These are phyloP conservation scores for Aristolochia contorta DNA, from an alignment of 164 flowering plant genomes.

Conservation along the genomic window DNA sequence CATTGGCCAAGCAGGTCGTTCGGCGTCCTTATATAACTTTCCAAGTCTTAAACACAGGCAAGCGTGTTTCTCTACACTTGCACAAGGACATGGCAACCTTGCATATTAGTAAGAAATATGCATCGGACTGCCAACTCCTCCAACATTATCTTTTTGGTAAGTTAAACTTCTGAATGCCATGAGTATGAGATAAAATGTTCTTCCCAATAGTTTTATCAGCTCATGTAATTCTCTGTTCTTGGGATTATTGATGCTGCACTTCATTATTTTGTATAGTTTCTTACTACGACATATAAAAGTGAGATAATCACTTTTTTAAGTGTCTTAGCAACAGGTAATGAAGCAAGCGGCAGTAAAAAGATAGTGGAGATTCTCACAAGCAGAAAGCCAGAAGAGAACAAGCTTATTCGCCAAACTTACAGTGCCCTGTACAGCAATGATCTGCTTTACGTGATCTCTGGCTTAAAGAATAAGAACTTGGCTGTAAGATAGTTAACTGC, in stretches of 20 bases:
- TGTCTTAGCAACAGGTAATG: slow-evolving; percentile 10
- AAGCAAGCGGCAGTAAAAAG: slow-evolving; percentile 12
- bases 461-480: slow-evolving; percentile 7
- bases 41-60: neutral
- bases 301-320: too few relatives aligned
- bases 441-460: slow-evolving; percentile 15
- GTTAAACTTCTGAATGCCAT: neutral
- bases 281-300: too few relatives aligned
- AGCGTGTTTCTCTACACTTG: neutral
- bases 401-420: slow-evolving; percentile 18
- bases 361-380: slow-evolving; percentile 17
- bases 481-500: slow-evolving; percentile 14
- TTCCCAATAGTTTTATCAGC: too few relatives aligned
- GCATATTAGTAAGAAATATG: slow-evolving; percentile 16
- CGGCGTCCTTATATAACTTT: neutral
- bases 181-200: too few relatives aligned
- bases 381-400: slow-evolving; percentile 20
- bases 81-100: slow-evolving; percentile 7
- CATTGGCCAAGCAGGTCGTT: neutral
- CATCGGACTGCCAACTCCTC: slow-evolving; percentile 19
- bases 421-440: slow-evolving; percentile 19
- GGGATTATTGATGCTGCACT: too few relatives aligned
- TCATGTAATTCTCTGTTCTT: too few relatives aligned
- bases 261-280: too few relatives aligned
- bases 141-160: slow-evolving; percentile 19